Percentiles rank a stretch among this genome's conserved stretches.
Conservation (phyloP, 306 rosid genomes). For the Trifolium subterraneum region DNA sequence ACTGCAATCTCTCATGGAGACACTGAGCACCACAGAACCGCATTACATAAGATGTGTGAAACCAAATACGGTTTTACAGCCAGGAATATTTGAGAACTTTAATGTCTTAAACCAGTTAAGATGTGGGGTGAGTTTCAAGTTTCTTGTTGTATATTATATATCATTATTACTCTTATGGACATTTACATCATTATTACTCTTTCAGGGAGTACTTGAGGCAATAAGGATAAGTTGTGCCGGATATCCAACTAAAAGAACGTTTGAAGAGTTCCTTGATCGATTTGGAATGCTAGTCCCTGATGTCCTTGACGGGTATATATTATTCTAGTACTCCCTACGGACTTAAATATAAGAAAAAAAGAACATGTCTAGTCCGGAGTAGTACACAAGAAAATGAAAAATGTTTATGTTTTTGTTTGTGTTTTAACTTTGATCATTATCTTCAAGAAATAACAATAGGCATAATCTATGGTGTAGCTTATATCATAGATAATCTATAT, state of each 20-base stretch:
- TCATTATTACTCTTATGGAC: constrained; percentile 18
- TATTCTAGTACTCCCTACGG: constrained; percentile 7
- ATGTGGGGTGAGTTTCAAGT: constrained; percentile 72
- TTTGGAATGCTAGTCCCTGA: constrained; percentile 91
- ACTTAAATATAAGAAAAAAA: not conserved
- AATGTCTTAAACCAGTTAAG: constrained; percentile 85
- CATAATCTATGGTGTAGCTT: not conserved
- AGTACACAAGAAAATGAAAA: constrained; percentile 17
- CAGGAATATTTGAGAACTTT: constrained; percentile 84
- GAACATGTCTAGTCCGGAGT: not conserved
- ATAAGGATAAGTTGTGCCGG: constrained; percentile 93
- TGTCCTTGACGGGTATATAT: constrained; percentile 76
- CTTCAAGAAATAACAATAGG: constrained; percentile 4
- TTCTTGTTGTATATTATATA: constrained; percentile 14
- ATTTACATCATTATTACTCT: constrained; percentile 24
- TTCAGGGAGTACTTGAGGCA: constrained; percentile 92
- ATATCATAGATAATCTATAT: constrained; percentile 24
- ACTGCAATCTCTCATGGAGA: constrained; percentile 88
- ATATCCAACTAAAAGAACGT: constrained; percentile 86
- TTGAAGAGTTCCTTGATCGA: constrained; percentile 86
- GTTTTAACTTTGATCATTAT: not conserved
- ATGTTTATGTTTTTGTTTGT: not conserved
- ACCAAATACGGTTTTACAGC: constrained; percentile 86
- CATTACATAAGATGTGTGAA: constrained; percentile 95
- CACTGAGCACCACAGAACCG: constrained; percentile 81